phyloP scores from a whole-genome alignment of 805 yeast species.

The Wickerhamiella domercqiae region DNA sequence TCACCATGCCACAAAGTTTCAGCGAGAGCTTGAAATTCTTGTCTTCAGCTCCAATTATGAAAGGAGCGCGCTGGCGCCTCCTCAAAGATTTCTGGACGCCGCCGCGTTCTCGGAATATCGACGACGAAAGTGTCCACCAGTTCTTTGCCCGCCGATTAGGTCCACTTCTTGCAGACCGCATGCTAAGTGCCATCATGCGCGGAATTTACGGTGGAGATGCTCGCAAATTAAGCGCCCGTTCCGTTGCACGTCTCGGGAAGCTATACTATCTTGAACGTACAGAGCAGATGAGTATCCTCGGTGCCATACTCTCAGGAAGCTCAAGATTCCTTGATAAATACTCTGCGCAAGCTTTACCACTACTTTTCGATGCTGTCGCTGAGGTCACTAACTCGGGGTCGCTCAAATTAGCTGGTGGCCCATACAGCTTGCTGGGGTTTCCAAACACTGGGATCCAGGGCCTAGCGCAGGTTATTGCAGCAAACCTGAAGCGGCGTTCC shows the following conservation, averaged over 20 bases:
- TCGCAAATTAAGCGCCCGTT: slow-evolving; percentile 42
- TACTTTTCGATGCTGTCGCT: slow-evolving; percentile 16
- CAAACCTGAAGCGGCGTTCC: slow-evolving; percentile 9
- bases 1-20: slow-evolving; percentile 19
- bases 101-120: slow-evolving; percentile 11
- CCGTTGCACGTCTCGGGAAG: slow-evolving; percentile 36
- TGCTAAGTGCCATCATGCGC: slow-evolving; percentile 68
- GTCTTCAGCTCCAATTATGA: slow-evolving; percentile 22
- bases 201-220: slow-evolving; percentile 90
- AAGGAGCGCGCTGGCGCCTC: slow-evolving; percentile 41
- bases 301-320: slow-evolving; percentile 29
- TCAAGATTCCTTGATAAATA: slow-evolving; percentile 18
- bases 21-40: slow-evolving; percentile 14
- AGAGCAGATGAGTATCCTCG: slow-evolving; percentile 37
- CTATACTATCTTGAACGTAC: slow-evolving; percentile 40
- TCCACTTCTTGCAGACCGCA: slow-evolving; percentile 32
- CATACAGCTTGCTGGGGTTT: slow-evolving; percentile 15
- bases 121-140: slow-evolving; percentile 59
- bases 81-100: slow-evolving; percentile 23
- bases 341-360: slow-evolving; percentile 16
- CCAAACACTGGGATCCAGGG: slow-evolving; percentile 19
- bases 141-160: slow-evolving; percentile 64
- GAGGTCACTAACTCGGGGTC: slow-evolving; percentile 9
- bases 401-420: slow-evolving; percentile 5
- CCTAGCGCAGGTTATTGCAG: slow-evolving; percentile 17